Conservation (phyloP, 1,139 yeast genomes). For the Protomyces arabidopsidicola region DNA sequence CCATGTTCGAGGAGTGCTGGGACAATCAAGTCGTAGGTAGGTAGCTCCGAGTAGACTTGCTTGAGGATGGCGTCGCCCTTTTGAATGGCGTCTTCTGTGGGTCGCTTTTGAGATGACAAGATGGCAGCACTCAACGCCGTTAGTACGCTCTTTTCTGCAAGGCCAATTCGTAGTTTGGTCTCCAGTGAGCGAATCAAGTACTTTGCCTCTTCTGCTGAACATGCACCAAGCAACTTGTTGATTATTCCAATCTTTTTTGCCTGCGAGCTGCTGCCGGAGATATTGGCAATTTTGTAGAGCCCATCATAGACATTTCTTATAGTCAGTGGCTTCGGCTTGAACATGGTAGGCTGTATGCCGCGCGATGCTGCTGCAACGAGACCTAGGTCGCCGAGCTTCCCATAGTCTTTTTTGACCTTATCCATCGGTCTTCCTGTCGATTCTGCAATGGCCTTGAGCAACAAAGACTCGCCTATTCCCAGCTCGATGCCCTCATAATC, state of each 20-base stretch:
- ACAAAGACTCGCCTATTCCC: constrained; percentile 71
- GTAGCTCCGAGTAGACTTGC: constrained; percentile 86
- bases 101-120: constrained; percentile 39
- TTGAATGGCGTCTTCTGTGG: constrained; percentile 34
- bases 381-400: constrained; percentile 84
- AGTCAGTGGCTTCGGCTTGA: constrained; percentile 77
- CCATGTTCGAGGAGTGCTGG: constrained; percentile 64
- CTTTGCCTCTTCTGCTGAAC: constrained; percentile 85
- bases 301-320: constrained; percentile 67
- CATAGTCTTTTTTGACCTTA: constrained; percentile 69
- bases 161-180: constrained; percentile 85
- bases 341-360: constrained; percentile 85
- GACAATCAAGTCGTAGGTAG: constrained; percentile 78
- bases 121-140: constrained; percentile 81
- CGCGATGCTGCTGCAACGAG: constrained; percentile 79
- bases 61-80: constrained; percentile 72
- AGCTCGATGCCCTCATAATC: constrained; percentile 81
- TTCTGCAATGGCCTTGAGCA: constrained; percentile 83
- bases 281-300: constrained; percentile 68
- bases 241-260: constrained; percentile 68
- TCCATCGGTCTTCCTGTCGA: constrained; percentile 76
- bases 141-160: constrained; percentile 88
- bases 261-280: constrained; percentile 84
- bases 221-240: constrained; percentile 77
- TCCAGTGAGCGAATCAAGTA: constrained; percentile 83